Evolutionary conservation across 768 basidiomycete genomes (phyloP), one percentile per base, ranked within the genome.

Genomic region (Pholiota microspora): DNA sequence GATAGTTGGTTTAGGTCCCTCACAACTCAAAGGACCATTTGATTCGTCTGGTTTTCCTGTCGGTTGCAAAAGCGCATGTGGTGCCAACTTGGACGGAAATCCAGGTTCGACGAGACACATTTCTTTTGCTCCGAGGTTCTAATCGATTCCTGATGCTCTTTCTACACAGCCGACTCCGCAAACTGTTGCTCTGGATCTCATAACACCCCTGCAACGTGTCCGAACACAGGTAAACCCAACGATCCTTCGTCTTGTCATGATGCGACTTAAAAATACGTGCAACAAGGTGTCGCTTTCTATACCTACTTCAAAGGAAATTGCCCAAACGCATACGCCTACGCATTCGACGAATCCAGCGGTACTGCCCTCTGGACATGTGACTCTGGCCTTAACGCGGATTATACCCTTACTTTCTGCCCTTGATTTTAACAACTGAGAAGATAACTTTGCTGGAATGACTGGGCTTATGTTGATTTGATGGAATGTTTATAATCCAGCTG

Each of bases 121-220:
- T n/a, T n/a, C n/a, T n/a, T n/a, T n/a, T n/a, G n/a, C n/a, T n/a
- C n/a, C n/a, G n/a, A n/a, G n/a, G n/a, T n/a, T n/a, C n/a, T n/a
- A n/a, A n/a, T n/a, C n/a, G n/a, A n/a, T n/a, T n/a, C n/a, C 18
- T 38, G 23, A 38, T 21, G 35, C 47, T 27, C 24, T 25, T 18
- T 25, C 12, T 21, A 21, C n/a, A 42, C 46, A 82, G 82, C 59
- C 18, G 77, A 87, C 69, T 83, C 82, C 32, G 66, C 78, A 6
- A 84, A 85, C 61, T 87, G 86, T 67, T 88, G 86, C 72, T 76
- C 77, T 24, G 86, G 86, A 7, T 68, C 67, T 35, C 71, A 77
- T 63, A 66, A 71, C 60, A 82, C 79, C 4, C 62, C 81, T 0
- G 67, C 60, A 6, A 84, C 83, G 1, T 87, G 85, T 63, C 85